These are phyloP conservation scores for Paraphysoderma sedebokerense DNA, from an alignment of 371 early-diverging fungal genomes.

Conservation along the genomic window DNA sequence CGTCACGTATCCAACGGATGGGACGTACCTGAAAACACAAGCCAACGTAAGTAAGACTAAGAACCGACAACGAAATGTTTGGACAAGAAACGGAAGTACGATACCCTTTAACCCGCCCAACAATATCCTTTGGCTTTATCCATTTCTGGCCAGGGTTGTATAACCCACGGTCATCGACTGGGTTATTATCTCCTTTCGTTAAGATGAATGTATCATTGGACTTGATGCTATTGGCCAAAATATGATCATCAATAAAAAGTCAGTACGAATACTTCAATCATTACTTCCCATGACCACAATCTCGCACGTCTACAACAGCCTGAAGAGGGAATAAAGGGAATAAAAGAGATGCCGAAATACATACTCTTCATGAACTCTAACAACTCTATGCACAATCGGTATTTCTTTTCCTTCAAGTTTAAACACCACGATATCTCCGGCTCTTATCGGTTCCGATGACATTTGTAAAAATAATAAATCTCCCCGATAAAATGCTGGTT, in stretches of 20 bases:
- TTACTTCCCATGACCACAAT: neutral
- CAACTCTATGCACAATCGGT: conserved; percentile 96
- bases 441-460: conserved; percentile 44
- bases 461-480: conserved; percentile 85
- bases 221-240: conserved; percentile 15
- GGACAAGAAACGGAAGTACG: neutral
- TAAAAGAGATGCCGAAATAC: neutral
- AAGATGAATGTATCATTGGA: conserved; percentile 61
- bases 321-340: neutral
- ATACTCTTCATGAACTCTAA: conserved; percentile 71
- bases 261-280: neutral
- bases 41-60: neutral
- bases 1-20: conserved; percentile 93
- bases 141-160: conserved; percentile 81
- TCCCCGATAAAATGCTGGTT: conserved; percentile 94
- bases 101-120: conserved; percentile 76
- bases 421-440: conserved; percentile 95
- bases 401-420: conserved; percentile 79
- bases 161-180: conserved; percentile 80
- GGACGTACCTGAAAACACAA: conserved; percentile 40
- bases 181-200: conserved; percentile 98
- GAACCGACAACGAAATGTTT: neutral
- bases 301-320: neutral
- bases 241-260: neutral
- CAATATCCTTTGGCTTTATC: conserved; percentile 69